phyloP scores from a whole-genome alignment of 208 protist species.

The Trypanosoma conorhini region DNA sequence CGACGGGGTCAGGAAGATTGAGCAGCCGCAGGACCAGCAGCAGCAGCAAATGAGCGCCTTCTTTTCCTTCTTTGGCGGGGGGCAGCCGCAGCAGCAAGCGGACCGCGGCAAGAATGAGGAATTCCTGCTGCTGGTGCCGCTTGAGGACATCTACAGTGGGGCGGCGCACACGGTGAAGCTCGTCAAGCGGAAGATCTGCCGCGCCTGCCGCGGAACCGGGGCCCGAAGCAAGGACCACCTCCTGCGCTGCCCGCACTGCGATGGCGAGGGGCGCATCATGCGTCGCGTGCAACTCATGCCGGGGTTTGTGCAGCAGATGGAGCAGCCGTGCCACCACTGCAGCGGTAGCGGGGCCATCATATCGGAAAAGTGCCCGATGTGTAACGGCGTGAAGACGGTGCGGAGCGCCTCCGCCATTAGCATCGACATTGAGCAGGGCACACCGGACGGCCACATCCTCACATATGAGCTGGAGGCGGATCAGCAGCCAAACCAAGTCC shows the following conservation, averaged over 20 bases:
- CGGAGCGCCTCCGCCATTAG: constrained; percentile 31
- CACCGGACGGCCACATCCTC: constrained; percentile 42
- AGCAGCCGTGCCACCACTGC: constrained; percentile 71
- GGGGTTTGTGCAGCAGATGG: constrained; percentile 53
- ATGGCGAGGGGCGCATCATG: constrained; percentile 35
- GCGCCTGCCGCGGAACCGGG: constrained; percentile 48
- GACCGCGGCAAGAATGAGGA: constrained; percentile 75
- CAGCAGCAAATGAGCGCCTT: constrained; percentile 30
- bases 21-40: constrained; percentile 36
- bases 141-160: constrained; percentile 95
- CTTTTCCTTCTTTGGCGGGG: constrained; percentile 44
- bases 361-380: constrained; percentile 53
- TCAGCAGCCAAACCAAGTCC: constrained; percentile 49
- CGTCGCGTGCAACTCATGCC: constrained; percentile 41
- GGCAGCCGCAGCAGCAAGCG: constrained; percentile 1
- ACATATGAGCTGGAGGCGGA: constrained; percentile 56
- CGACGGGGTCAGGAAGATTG: constrained; percentile 58
- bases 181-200: constrained; percentile 78
- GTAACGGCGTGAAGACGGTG: constrained; percentile 49
- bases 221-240: constrained; percentile 35
- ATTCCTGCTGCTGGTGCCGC: constrained; percentile 66
- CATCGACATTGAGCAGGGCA: constrained; percentile 57
- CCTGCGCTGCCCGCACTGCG: constrained; percentile 38
- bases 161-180: constrained; percentile 79
- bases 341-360: constrained; percentile 67